Conservation (phyloP, 2,329 filamentous ascomycete genomes). For the Colletotrichum sp. region DNA sequence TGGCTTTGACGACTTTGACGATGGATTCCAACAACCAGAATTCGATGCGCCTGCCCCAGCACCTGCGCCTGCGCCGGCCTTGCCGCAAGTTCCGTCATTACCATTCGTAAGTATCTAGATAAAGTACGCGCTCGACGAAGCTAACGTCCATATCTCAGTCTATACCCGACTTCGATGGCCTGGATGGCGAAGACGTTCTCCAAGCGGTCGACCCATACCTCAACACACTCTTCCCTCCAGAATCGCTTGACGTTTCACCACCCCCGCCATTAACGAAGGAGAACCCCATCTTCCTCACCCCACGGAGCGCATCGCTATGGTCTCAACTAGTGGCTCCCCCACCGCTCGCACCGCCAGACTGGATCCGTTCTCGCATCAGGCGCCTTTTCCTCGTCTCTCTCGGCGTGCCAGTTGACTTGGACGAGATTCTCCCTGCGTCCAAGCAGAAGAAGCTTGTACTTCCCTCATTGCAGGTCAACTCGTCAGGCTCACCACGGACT, state of each 20-base stretch:
- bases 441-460: conserved; percentile 98
- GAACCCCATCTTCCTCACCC: conserved; percentile 78
- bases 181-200: conserved; percentile 65
- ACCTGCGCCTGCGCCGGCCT: conserved; percentile 32
- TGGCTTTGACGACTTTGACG: conserved; percentile 75
- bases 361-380: conserved; percentile 94
- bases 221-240: conserved; percentile 67
- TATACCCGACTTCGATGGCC: conserved; percentile 70
- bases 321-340: conserved; percentile 95
- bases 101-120: conserved; percentile 45
- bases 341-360: conserved; percentile 93
- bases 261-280: conserved; percentile 58
- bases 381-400: conserved; percentile 95
- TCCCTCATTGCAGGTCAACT: conserved; percentile 72
- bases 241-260: conserved; percentile 55
- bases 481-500: conserved; percentile 56
- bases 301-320: conserved; percentile 90
- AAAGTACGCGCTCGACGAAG: background rate
- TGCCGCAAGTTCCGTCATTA: conserved; percentile 40
- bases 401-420: conserved; percentile 93
- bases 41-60: conserved; percentile 33
- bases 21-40: conserved; percentile 68
- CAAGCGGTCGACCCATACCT: conserved; percentile 70
- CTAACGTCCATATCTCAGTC: conserved; percentile 49
- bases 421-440: conserved; percentile 94